Percentiles rank a stretch among this genome's conserved stretches.
phyloP scores from a whole-genome alignment of 192 early-diverging fungal species.

The Haplosporangium gracile region DNA sequence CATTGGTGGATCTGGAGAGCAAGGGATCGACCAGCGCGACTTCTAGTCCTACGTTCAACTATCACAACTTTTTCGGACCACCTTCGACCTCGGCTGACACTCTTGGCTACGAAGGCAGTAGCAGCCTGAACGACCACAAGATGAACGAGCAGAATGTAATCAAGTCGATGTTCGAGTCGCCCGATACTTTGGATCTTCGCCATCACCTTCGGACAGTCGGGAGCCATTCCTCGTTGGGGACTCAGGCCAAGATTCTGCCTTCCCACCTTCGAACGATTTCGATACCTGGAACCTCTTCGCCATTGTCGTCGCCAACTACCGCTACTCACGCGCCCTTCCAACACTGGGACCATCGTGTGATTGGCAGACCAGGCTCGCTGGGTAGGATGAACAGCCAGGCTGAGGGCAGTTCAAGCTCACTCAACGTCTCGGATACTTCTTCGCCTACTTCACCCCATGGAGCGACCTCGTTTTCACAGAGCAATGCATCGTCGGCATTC shows the following conservation, averaged over 20 bases:
- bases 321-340: constrained; percentile 14
- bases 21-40: neutral
- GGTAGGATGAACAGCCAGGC: constrained; percentile 46
- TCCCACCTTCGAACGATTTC: constrained; percentile 50
- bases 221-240: constrained; percentile 27
- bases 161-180: constrained; percentile 54
- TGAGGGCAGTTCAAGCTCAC: constrained; percentile 27
- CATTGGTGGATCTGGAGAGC: constrained; percentile 19
- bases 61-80: constrained; percentile 36
- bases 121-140: constrained; percentile 14
- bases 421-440: constrained; percentile 32
- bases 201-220: constrained; percentile 52
- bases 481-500: constrained; percentile 7
- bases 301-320: constrained; percentile 33
- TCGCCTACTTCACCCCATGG: constrained; percentile 43
- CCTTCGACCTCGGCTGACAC: neutral
- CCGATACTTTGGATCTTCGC: constrained; percentile 32
- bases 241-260: constrained; percentile 45
- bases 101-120: neutral
- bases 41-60: constrained; percentile 14
- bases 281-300: constrained; percentile 32
- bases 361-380: constrained; percentile 33
- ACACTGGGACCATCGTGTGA: constrained; percentile 39
- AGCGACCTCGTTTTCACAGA: constrained; percentile 6
- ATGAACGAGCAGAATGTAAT: constrained; percentile 51